phyloP scores from a whole-genome alignment of 495 filamentous ascomycete genomes.

The Xylaria acuta region DNA sequence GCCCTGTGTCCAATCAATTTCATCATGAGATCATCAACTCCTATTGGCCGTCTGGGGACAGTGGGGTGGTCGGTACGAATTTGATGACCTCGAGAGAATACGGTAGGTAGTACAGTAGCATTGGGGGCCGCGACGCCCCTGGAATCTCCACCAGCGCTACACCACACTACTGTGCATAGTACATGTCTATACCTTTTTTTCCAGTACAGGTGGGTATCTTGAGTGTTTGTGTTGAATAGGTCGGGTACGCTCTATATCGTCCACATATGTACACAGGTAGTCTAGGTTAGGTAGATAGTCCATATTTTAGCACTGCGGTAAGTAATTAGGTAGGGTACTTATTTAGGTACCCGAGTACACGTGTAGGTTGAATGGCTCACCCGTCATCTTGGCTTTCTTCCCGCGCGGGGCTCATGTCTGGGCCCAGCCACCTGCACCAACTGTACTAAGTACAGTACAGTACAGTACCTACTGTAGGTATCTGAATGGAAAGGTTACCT shows the following conservation, averaged over 20 bases:
- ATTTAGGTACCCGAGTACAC: not conserved
- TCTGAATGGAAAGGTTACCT: not conserved
- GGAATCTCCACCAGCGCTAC: constrained; percentile 3
- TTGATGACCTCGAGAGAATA: too few species aligned
- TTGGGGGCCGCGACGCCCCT: constrained; percentile 10
- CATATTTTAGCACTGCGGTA: too few species aligned
- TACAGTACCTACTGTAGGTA: not conserved
- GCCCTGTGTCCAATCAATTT: too few species aligned
- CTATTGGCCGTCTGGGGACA: too few species aligned
- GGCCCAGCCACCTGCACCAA: too few species aligned
- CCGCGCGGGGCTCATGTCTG: constrained; percentile 6
- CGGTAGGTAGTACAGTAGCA: not conserved
- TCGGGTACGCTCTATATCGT: not conserved
- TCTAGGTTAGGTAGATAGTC: not conserved
- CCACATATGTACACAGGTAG: not conserved
- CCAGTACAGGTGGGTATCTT: too few species aligned
- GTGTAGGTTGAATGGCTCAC: not conserved
- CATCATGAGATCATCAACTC: too few species aligned
- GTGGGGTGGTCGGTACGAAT: too few species aligned
- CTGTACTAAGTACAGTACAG: too few species aligned
- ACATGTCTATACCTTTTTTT: too few species aligned
- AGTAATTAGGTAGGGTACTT: not conserved
- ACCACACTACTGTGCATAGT: too few species aligned
- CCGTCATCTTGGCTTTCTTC: not conserved
- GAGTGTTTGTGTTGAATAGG: constrained; percentile 1